Percentiles rank a stretch among this genome's conserved stretches.
These are phyloP conservation scores for Scheffersomyces spartinae DNA, from an alignment of 805 yeast species.

Conservation along the genomic window DNA sequence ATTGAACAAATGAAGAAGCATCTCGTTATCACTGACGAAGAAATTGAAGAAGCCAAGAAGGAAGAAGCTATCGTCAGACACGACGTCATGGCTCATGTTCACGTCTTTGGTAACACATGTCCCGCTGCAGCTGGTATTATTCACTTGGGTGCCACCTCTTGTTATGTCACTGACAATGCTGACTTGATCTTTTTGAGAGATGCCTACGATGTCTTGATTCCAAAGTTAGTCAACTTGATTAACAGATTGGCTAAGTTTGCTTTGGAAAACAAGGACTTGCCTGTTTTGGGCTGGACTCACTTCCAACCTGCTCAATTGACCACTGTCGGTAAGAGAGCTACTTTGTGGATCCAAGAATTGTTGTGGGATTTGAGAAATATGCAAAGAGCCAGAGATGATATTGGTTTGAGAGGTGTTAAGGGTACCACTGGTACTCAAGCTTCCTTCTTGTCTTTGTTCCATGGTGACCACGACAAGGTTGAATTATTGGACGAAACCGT, in stretches of 20 bases:
- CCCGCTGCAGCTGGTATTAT: slow-evolving; percentile 97
- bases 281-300: slow-evolving; percentile 98
- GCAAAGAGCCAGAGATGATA: slow-evolving; percentile 89
- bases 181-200: slow-evolving; percentile 94
- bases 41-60: slow-evolving; percentile 74
- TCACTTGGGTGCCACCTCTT: slow-evolving; percentile 96
- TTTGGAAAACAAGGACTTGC: slow-evolving; percentile 82
- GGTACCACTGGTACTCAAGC: slow-evolving; percentile 99
- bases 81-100: slow-evolving; percentile 99
- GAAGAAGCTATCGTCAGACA: slow-evolving; percentile 98
- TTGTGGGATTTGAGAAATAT: slow-evolving; percentile 96
- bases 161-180: slow-evolving; percentile 96
- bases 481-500: slow-evolving; percentile 87
- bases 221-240: slow-evolving; percentile 91
- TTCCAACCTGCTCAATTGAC: slow-evolving; percentile 99
- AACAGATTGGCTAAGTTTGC: slow-evolving; percentile 86
- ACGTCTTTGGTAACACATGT: slow-evolving; percentile 81
- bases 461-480: slow-evolving; percentile 94
- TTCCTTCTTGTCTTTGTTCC: slow-evolving; percentile 88
- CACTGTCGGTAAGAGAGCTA: slow-evolving; percentile 96
- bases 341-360: slow-evolving; percentile 94
- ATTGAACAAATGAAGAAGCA: slow-evolving; percentile 73
- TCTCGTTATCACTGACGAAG: slow-evolving; percentile 81
- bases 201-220: slow-evolving; percentile 87
- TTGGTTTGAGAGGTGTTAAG: slow-evolving; percentile 95